Evolutionary conservation across 257 asterid genomes (phyloP).

Genomic region (Eucommia ulmoides): DNA sequence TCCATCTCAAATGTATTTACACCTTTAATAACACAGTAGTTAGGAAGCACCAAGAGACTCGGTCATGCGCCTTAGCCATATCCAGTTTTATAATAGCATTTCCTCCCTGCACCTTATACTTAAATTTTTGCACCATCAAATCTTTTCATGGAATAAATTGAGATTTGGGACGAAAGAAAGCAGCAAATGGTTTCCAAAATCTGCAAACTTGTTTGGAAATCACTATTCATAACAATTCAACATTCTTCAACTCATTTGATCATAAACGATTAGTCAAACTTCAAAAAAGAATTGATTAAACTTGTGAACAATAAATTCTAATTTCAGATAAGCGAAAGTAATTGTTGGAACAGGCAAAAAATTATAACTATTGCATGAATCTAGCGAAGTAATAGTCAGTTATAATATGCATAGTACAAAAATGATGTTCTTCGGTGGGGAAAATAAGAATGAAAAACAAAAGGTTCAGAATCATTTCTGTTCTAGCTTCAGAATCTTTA

Average conservation of each 20-base stretch:
- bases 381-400: neutral
- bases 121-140: too few relatives aligned
- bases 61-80: too few relatives aligned
- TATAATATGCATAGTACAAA: neutral
- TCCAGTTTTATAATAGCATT: too few relatives aligned
- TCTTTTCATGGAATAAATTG: neutral
- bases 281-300: neutral
- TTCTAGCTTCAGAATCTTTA: slow-evolving; percentile 8
- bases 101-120: too few relatives aligned
- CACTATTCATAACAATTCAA: neutral
- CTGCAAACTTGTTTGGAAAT: neutral
- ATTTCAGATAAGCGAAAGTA: too few relatives aligned
- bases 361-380: neutral
- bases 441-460: neutral
- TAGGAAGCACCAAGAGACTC: too few relatives aligned
- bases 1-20: too few relatives aligned
- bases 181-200: neutral
- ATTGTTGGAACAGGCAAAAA: neutral
- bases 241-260: neutral
- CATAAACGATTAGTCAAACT: neutral
- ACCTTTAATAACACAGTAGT: too few relatives aligned
- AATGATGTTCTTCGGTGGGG: neutral
- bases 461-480: neutral
- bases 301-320: too few relatives aligned
- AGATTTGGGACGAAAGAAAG: neutral